phyloP scores from a whole-genome alignment of 768 basidiomycete species.

The Boletus rubroflammeus region DNA sequence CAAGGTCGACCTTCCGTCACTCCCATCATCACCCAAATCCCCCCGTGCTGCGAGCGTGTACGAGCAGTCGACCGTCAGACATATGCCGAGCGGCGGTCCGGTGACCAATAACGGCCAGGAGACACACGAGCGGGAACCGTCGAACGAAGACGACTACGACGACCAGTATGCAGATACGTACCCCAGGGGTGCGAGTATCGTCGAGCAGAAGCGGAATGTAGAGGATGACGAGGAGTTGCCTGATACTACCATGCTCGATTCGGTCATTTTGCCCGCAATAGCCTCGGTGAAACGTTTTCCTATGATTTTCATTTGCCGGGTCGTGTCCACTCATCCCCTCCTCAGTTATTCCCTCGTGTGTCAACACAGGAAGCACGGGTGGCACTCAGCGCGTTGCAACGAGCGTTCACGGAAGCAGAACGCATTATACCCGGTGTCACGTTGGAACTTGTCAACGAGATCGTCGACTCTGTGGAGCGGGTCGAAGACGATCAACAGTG shows the following conservation, averaged over 20 bases:
- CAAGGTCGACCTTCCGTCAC: conserved; percentile 61
- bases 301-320: not conserved
- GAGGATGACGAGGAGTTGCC: conserved; percentile 58
- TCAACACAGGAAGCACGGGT: conserved; percentile 89
- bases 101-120: conserved; percentile 26
- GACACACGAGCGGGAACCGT: conserved; percentile 43
- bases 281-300: conserved; percentile 67
- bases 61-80: conserved; percentile 69
- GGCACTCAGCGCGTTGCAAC: conserved; percentile 79
- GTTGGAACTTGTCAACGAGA: conserved; percentile 88
- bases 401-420: conserved; percentile 94
- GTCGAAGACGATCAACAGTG: conserved; percentile 64
- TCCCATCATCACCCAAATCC: conserved; percentile 43
- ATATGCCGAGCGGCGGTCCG: conserved; percentile 38
- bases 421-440: conserved; percentile 93
- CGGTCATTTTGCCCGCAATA: conserved; percentile 93
- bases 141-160: conserved; percentile 66
- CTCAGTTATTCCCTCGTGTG: conserved; percentile 85
- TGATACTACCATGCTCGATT: conserved; percentile 92
- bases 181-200: conserved; percentile 41
- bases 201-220: conserved; percentile 34
- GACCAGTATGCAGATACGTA: conserved; percentile 53
- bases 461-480: conserved; percentile 88
- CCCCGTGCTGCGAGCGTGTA: conserved; percentile 35
- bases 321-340: conserved; percentile 3